These are phyloP conservation scores for Trametes hirsuta DNA, from an alignment of 1,284 basidiomycete genomes.

Conservation along the genomic window DNA sequence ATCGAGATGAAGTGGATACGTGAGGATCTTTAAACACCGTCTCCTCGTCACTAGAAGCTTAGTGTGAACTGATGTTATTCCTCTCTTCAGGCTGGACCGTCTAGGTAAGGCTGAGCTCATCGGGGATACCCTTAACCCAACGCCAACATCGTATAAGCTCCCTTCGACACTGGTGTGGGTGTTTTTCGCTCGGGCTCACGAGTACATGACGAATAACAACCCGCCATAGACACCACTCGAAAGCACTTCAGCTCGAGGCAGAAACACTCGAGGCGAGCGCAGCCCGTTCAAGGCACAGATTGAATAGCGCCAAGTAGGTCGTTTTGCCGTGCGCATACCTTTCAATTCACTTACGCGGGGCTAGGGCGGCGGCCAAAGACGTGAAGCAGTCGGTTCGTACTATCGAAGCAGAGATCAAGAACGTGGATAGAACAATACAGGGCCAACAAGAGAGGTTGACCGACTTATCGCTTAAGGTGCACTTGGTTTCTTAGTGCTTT, in stretches of 20 bases:
- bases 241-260: constrained; percentile 17
- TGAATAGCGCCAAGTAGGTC: constrained; percentile 26
- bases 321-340: background rate
- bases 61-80: background rate
- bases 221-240: constrained; percentile 4
- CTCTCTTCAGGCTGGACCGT: background rate
- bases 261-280: constrained; percentile 25
- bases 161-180: background rate
- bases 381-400: constrained; percentile 17
- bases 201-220: background rate
- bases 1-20: constrained; percentile 22
- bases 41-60: background rate
- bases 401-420: constrained; percentile 13
- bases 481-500: background rate
- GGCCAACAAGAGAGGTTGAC: constrained; percentile 17
- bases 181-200: background rate
- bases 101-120: too few species aligned
- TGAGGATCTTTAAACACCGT: background rate
- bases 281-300: constrained; percentile 19
- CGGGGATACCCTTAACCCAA: too few species aligned
- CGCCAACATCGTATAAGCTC: too few species aligned
- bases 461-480: constrained; percentile 24
- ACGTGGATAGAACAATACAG: constrained; percentile 3
- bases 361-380: constrained; percentile 22
- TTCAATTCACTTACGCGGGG: background rate